These are phyloP conservation scores for Kodamaea neixiangensis DNA, from an alignment of 805 yeast genomes.

Conservation along the genomic window DNA sequence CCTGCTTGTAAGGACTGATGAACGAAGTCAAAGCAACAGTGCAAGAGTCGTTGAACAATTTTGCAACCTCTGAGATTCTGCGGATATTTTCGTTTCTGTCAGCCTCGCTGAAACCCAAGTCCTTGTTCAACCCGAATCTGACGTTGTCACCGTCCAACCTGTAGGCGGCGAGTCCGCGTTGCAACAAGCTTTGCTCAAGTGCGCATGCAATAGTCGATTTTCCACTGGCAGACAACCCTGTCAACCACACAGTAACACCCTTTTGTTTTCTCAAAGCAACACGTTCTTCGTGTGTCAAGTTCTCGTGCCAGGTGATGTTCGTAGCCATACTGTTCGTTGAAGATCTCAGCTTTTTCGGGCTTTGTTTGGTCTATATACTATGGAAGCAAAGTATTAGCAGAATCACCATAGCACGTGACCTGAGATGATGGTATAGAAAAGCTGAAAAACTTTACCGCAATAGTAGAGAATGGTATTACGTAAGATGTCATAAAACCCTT, in stretches of 20 bases:
- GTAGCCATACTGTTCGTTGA: conserved; percentile 67
- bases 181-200: conserved; percentile 76
- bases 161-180: conserved; percentile 71
- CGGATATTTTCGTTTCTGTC: conserved; percentile 95
- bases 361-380: background rate
- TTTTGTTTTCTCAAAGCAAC: conserved; percentile 67
- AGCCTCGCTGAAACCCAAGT: conserved; percentile 86
- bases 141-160: conserved; percentile 94
- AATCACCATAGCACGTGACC: conserved; percentile 14
- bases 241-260: conserved; percentile 93
- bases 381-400: background rate
- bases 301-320: conserved; percentile 95
- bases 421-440: background rate
- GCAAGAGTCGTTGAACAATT: conserved; percentile 92
- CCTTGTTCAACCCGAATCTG: conserved; percentile 93
- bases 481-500: background rate
- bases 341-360: background rate
- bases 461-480: too few species aligned
- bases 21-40: conserved; percentile 85
- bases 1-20: conserved; percentile 86
- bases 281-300: conserved; percentile 83
- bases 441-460: too few species aligned
- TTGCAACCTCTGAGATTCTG: conserved; percentile 92
- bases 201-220: conserved; percentile 95
- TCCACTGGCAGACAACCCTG: conserved; percentile 94